Conservation (phyloP, 257 asterid genomes). For the Penstemon davidsonii region DNA sequence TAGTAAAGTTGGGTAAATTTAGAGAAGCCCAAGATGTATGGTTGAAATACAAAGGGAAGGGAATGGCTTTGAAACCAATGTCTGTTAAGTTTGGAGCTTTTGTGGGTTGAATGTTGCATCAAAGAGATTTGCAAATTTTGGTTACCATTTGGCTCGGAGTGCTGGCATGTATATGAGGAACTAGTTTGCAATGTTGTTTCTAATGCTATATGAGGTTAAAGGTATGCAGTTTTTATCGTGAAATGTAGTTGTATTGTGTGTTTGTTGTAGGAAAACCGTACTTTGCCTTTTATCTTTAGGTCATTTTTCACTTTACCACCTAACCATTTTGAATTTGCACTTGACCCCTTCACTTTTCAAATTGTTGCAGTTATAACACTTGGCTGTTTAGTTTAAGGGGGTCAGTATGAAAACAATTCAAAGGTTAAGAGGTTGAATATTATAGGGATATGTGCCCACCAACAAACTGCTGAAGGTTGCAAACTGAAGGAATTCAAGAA, state of each 20-base stretch:
- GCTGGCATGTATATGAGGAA: conserved; percentile 9
- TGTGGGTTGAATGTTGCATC: conserved; percentile 16
- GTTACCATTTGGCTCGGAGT: conserved; percentile 1
- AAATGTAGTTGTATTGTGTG: neutral
- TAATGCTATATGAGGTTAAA: neutral
- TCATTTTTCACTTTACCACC: no score
- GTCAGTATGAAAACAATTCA: no score
- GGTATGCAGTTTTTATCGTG: conserved; percentile 4
- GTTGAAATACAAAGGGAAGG: conserved; percentile 49
- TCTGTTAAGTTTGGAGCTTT: conserved; percentile 27
- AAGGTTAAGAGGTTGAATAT: no score
- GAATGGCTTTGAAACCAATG: conserved; percentile 44
- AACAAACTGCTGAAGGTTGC: no score
- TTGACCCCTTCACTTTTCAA: no score
- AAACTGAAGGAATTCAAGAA: no score
- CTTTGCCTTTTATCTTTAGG: no score
- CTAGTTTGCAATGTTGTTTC: neutral
- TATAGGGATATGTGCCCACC: no score
- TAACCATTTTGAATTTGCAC: neutral
- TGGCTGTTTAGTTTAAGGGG: no score
- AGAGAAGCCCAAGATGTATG: conserved; percentile 60
- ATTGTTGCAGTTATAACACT: no score
- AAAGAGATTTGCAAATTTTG: neutral
- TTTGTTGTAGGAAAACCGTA: no score
- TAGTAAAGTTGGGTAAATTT: conserved; percentile 52